phyloP scores from a whole-genome alignment of 306 rosid species.

The Trifolium repens region DNA sequence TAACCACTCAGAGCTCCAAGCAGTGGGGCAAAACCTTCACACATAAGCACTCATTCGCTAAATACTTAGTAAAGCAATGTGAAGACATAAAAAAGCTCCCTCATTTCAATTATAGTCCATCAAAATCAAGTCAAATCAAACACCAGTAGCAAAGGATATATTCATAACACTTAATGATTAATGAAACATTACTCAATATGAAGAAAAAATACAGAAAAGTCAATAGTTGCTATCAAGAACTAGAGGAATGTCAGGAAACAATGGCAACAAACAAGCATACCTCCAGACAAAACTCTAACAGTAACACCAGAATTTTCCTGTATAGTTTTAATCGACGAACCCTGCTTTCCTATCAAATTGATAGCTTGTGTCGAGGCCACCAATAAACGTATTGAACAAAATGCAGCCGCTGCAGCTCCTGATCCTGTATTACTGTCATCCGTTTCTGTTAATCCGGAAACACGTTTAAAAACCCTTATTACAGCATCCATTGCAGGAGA shows the following conservation, averaged over 20 bases:
- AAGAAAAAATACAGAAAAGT: background rate
- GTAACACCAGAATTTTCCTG: conserved; percentile 83
- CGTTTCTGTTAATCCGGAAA: conserved; percentile 74
- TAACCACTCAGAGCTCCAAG: background rate
- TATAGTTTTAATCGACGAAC: conserved; percentile 86
- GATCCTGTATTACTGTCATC: conserved; percentile 55
- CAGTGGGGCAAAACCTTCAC: background rate
- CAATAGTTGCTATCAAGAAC: conserved; percentile 23
- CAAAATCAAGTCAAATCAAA: conserved; percentile 18
- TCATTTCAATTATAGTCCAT: background rate
- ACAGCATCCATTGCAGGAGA: conserved; percentile 99
- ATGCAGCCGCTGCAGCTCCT: conserved; percentile 59
- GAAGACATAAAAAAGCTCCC: background rate
- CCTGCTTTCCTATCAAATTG: conserved; percentile 96
- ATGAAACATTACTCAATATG: conserved; percentile 23
- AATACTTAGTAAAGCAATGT: conserved; percentile 1
- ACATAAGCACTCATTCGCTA: background rate
- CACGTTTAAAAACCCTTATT: conserved; percentile 78
- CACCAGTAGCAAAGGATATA: conserved; percentile 1
- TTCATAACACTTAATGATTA: conserved; percentile 18
- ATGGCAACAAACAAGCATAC: conserved; percentile 52
- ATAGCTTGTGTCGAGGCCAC: conserved; percentile 98
- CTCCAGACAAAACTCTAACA: conserved; percentile 83
- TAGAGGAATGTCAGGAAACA: background rate
- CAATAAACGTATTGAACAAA: conserved; percentile 75